Base-by-base conservation (phyloP, 176 grass and related monocot genomes). In the Oryza meridionalis region DNA sequence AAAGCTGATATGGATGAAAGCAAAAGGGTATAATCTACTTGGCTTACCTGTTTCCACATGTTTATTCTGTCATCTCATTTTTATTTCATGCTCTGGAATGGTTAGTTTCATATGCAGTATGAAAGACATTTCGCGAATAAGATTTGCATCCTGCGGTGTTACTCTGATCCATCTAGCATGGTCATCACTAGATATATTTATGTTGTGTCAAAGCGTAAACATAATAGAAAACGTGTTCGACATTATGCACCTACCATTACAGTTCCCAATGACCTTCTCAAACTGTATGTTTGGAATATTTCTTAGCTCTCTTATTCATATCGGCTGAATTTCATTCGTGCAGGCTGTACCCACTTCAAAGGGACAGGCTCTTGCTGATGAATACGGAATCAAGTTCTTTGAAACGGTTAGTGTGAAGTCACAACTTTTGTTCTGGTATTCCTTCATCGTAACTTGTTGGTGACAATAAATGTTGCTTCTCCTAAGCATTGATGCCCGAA, bases 361-460 rank as follows among this genome's bases (percentile, higher is more conserved):
- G 85, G 93, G 93, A 15, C 90, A 94, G 85, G 93, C 93, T 51
- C 85, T 94, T 51, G 93, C 93, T 46, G 90, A 94, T 64, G 93
- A 94, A 81, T 94, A 94, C 26, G 90, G 93, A 53, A 94, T 94
- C 24, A 90, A 84, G 83, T 94, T 94, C 72, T 94, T 94, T 82
- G 90, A 94, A 92, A 88, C 93, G 80, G 90, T 94, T 67, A 83
- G 86, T 91, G 33, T 15, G 76, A 82, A 75, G 5, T 72, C 11
- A 47, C 15, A 67, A 16, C 16, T 82, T 74, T 1, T 35, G 27
- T 27, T 80, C n/a, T 19, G 43, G 8, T n/a, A 45, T 90, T 77
- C 29, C 31, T 86, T 77, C 21, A 12, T 15, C 64, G 38, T 50
- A 7, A 3, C 27, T 50, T 45, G 72, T 26, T 11, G 19, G 24